Base-by-base conservation (phyloP, 352 stramenopile genomes). In the Pythium chondricola region DNA sequence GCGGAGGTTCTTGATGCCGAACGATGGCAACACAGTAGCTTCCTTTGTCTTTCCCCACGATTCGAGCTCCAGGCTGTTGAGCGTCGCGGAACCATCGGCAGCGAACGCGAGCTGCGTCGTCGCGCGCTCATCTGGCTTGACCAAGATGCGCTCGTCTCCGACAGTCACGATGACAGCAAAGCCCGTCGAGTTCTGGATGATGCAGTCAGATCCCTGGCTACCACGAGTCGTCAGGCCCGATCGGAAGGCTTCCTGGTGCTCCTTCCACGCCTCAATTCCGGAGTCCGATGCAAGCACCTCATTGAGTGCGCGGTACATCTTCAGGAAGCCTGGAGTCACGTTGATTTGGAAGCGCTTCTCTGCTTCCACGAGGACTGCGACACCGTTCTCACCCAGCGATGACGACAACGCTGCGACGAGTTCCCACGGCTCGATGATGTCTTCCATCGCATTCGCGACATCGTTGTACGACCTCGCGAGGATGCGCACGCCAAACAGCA, bases 231-330 rank as follows among this genome's bases (percentile, higher is more conserved):
- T 63, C 24, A 70, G 29, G 17, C 58, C 52, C 1, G 55, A 69
- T 16, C 71, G 66, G 43, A 85, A 65, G 18, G 65, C 69, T 44
- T 88, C 76, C 32, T 85, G 73, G 52, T 87, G 71, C 46, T 85
- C 79, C 18, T 43, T 70, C 65, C 58, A 76, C 74, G 37, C 76
- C 48, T 33, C 83, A 6, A 33, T 38, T 13, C 27, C 67, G 3
- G 72, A 74, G 42, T 85, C 75, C 14, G 71, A 74, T 14, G 84
- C 77, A 31, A 89, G 49, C 0, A 88, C 74, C 20, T 94, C 83
- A 59, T 87, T 88, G 36, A 94, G 35, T 11, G 75, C 72, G 40
- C 74, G 74, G 26, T 91, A 88, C 11, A 72, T 85, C 36, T 89
- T 86, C 39, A 94, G 29, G 2, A 74, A 38, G 20, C 48, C 56